Evolutionary conservation across 1,284 basidiomycete species (phyloP).

Genomic region (Abortiporus biennis): DNA sequence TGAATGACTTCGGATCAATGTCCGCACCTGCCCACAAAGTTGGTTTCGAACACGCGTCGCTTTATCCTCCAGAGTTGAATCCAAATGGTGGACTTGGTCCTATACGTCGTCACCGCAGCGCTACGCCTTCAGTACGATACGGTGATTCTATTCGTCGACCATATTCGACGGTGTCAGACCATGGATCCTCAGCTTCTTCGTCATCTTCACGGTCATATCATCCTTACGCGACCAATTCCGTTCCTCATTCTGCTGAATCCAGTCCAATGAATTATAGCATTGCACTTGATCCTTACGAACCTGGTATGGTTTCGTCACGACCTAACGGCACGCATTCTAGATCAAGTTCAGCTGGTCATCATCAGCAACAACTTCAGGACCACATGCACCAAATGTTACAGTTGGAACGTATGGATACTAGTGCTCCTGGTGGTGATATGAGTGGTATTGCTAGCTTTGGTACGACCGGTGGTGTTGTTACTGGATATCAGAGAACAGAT

Average conservation of each 20-base stretch:
- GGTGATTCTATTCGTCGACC: slow-evolving; percentile 46
- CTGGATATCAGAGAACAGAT: too few relatives aligned
- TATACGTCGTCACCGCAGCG: slow-evolving; percentile 62
- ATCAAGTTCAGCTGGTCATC: slow-evolving; percentile 16
- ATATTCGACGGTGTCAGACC: slow-evolving; percentile 36
- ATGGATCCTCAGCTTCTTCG: slow-evolving; percentile 14
- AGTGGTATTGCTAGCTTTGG: too few relatives aligned
- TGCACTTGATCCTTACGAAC: slow-evolving; percentile 30
- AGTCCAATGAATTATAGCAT: slow-evolving; percentile 50
- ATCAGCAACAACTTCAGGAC: slow-evolving; percentile 20
- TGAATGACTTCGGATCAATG: slow-evolving; percentile 35
- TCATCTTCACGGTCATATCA: slow-evolving; percentile 36
- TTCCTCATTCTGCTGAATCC: slow-evolving; percentile 40
- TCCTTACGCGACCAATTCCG: slow-evolving; percentile 38
- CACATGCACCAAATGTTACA: slow-evolving; percentile 26
- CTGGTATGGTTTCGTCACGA: not conserved
- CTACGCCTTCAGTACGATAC: slow-evolving; percentile 58
- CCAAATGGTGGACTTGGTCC: slow-evolving; percentile 39
- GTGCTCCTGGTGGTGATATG: too few relatives aligned
- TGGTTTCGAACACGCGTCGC: slow-evolving; percentile 50
- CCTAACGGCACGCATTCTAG: slow-evolving; percentile 19
- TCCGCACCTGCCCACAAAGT: slow-evolving; percentile 66
- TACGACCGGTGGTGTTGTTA: too few relatives aligned
- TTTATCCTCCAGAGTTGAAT: slow-evolving; percentile 38
- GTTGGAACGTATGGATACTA: slow-evolving; percentile 18